Base-by-base conservation (phyloP, 2,329 filamentous ascomycete genomes). In the Diaporthe sp. region DNA sequence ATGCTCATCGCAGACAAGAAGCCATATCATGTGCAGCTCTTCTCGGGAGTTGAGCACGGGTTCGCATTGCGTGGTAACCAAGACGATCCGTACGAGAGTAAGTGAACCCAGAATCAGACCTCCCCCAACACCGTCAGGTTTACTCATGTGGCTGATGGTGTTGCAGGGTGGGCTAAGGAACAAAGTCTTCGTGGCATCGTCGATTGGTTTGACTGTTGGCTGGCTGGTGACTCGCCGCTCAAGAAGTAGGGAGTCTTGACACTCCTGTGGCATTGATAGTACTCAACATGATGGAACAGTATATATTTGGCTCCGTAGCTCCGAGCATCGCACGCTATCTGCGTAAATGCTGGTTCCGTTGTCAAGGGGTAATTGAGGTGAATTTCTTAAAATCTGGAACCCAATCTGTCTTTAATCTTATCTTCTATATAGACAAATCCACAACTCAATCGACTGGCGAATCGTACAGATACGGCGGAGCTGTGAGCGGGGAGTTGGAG, bases 21-120 rank as follows among this genome's bases (percentile, higher is more conserved):
- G 75, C 75, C 87, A 2, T 94, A 91, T 81, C 90, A 94, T 79
- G 85, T 92, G 75, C 90, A 88, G 79, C 83, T 94, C 30, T 94
- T 91, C 84, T 87, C 86, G 30, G 87, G 87, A 42, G 89, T 93
- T 27, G 82, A 85, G 76, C 92, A 93, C 79, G 91, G 92, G 0
- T 94, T 93, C 79, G 89, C 90, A 12, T 86, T 91, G 12, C 87
- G 91, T 65, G 87, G 84, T 2, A 89, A 93, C 77, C 78, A 82
- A 51, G 78, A 84, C 12, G 81, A 86, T 44, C 81, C 81, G 2
- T 86, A 86, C 76, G 78, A 86, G 76, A 77, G 83, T 82, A 65
- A 78, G 81, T 44, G 22, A 22, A 0, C 53, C 10, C 6, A 13
- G 7, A n/a, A 17, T 13, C 2, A 44, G 0, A 12, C n/a, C 9